Conservation (phyloP, 306 rosid species). For the Vachellia pachyceras region DNA sequence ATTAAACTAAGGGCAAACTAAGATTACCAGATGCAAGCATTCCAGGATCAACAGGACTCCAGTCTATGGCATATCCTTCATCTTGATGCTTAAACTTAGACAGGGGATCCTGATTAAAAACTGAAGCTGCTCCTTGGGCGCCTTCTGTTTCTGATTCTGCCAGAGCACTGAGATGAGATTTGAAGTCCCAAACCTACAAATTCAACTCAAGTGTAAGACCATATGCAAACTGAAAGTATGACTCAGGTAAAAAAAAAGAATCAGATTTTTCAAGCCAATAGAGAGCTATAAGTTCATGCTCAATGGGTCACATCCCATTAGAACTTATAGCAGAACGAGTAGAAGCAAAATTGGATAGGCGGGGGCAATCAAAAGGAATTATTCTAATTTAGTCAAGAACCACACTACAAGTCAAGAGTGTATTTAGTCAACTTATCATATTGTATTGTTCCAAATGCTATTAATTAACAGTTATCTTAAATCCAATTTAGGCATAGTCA, state of each 20-base stretch:
- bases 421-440: background rate
- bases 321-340: background rate
- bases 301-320: background rate
- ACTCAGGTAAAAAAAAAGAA: background rate
- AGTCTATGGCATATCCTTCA: conserved; percentile 93
- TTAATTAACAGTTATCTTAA: background rate
- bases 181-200: conserved; percentile 87
- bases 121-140: conserved; percentile 71
- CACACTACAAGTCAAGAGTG: background rate
- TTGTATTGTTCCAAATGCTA: background rate
- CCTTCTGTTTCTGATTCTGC: conserved; percentile 75
- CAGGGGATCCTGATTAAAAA: conserved; percentile 70
- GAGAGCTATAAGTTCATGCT: background rate
- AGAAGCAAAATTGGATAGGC: background rate
- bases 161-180: conserved; percentile 77
- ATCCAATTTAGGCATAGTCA: background rate
- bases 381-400: too few relatives aligned
- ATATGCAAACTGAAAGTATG: conserved; percentile 3
- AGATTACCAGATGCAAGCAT: conserved; percentile 84
- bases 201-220: conserved; percentile 31
- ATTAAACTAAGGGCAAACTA: conserved; percentile 7
- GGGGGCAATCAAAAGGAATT: background rate
- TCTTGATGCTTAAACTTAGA: conserved; percentile 71
- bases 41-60: conserved; percentile 82
- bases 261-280: conserved; percentile 6